These are phyloP conservation scores for Globisporangium cystogenes DNA, from an alignment of 352 stramenopile species.

Conservation along the genomic window DNA sequence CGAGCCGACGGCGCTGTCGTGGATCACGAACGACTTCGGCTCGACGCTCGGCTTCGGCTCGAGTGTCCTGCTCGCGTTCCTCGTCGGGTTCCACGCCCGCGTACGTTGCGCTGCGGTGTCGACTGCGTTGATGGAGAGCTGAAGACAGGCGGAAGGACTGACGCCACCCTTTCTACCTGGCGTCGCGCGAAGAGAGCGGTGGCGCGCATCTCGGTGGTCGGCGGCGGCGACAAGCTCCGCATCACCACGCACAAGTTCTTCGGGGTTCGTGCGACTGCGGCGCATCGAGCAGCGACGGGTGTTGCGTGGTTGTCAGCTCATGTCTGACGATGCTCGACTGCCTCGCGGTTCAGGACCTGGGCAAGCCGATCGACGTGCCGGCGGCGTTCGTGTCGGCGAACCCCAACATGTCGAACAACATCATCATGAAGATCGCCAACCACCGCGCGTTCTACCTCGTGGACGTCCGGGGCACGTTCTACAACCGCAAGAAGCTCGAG, in stretches of 20 bases:
- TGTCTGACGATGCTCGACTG: neutral
- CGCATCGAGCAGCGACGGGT: neutral
- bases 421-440: slow-evolving; percentile 79
- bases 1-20: slow-evolving; percentile 77
- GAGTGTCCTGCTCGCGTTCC: slow-evolving; percentile 69
- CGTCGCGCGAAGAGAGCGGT: slow-evolving; percentile 47
- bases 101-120: slow-evolving; percentile 20
- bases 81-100: slow-evolving; percentile 78
- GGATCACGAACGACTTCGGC: slow-evolving; percentile 73
- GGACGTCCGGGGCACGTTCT: slow-evolving; percentile 74
- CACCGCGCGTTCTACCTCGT: slow-evolving; percentile 76
- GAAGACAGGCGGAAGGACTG: too few relatives aligned
- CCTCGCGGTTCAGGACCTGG: slow-evolving; percentile 37
- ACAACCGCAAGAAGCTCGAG: slow-evolving; percentile 84
- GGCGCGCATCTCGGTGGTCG: slow-evolving; percentile 70
- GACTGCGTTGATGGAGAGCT: too few relatives aligned
- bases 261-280: slow-evolving; percentile 37
- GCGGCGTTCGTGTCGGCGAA: slow-evolving; percentile 65
- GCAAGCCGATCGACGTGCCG: slow-evolving; percentile 58
- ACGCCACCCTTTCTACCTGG: too few relatives aligned
- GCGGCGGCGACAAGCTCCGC: slow-evolving; percentile 71
- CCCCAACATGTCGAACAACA: slow-evolving; percentile 82
- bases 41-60: slow-evolving; percentile 78
- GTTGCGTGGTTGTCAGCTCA: neutral
- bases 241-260: slow-evolving; percentile 89